Evolutionary conservation across 768 basidiomycete species (phyloP), one percentile per base, ranked within the genome.

Genomic region (Steccherinum ochraceum): DNA sequence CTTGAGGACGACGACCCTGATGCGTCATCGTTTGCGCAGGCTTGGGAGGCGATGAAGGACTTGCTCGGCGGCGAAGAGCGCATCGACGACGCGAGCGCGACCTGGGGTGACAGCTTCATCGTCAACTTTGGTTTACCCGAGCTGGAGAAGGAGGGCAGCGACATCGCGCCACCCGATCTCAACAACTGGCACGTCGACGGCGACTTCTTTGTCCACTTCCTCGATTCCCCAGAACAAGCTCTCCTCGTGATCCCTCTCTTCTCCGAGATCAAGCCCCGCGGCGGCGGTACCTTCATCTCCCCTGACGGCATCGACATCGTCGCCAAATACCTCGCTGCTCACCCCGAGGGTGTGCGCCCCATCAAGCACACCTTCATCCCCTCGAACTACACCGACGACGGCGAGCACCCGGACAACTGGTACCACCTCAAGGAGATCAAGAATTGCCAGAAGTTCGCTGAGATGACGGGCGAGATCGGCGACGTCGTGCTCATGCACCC

Each of bases 181-280:
- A 72, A 75, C 50, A 81, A 83, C 55, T 85, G 82, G 81, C 82
- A 84, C 61, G 76, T 80, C 41, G 78, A 80, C 56, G 80, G 78
- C 16, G 78, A 80, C 56, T 80, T 79, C 59, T 81, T 80, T 61
- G 72, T 78, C 23, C 79, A 80, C 62, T 85, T 73, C 60, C 74
- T 85, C 47, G 82, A 83, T 59, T 83, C 81, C 19, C 80, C 78
- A 3, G 81, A 84, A 61, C 82, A 83, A 65, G 82, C 74, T 4
- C 67, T 83, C 24, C 72, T 83, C 48, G 79, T 81, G 19, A 81
- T 82, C 49, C 81, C 81, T 2, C 69, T 84, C 45, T 84, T 75
- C 61, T 74, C 78, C 24, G 74, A 81, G 48, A 81, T 85, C 62
- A 56, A 64, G 40, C 72, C 74, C 5, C 61, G 69, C 18, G 81